Evolutionary conservation across 441 rosid genomes (phyloP).

Genomic region (Sinapis alba): DNA sequence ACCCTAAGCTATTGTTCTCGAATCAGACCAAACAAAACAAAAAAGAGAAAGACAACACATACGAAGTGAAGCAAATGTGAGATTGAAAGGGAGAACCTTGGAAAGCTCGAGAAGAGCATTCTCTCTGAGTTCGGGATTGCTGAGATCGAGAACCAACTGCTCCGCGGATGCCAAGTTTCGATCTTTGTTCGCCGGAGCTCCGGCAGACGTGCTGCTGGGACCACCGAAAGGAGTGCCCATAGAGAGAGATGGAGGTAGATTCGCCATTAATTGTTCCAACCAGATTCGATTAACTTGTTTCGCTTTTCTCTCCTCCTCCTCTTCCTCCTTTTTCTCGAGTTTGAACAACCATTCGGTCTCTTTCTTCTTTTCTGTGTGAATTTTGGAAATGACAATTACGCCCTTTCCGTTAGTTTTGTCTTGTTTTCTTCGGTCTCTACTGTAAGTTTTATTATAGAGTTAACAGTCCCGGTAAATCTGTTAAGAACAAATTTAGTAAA

Average conservation of each 20-base stretch:
- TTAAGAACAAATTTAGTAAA: too few species aligned
- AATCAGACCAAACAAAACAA: background rate
- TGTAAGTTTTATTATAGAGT: too few species aligned
- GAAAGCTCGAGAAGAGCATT: constrained; percentile 95
- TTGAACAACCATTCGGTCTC: background rate
- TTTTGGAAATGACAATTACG: background rate
- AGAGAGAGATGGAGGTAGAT: constrained; percentile 45
- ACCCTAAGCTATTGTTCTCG: constrained; percentile 15
- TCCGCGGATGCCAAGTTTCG: constrained; percentile 95
- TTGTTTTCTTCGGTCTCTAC: too few species aligned
- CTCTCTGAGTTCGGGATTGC: constrained; percentile 96
- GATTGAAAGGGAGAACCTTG: constrained; percentile 52
- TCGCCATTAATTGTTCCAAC: constrained; percentile 38
- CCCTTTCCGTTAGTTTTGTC: background rate
- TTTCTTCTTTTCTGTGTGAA: background rate
- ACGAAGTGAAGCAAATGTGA: background rate
- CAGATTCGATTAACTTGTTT: background rate
- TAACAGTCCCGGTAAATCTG: too few species aligned
- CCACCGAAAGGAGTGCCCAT: constrained; percentile 50
- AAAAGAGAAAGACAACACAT: background rate
- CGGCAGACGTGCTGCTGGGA: constrained; percentile 50
- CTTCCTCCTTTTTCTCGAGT: background rate
- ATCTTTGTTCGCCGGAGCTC: constrained; percentile 76
- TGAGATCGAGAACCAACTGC: constrained; percentile 92
- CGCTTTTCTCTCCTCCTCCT: background rate